Evolutionary conservation across 306 rosid species (phyloP), one percentile per base, ranked within the genome.

Genomic region (Inga oerstediana): DNA sequence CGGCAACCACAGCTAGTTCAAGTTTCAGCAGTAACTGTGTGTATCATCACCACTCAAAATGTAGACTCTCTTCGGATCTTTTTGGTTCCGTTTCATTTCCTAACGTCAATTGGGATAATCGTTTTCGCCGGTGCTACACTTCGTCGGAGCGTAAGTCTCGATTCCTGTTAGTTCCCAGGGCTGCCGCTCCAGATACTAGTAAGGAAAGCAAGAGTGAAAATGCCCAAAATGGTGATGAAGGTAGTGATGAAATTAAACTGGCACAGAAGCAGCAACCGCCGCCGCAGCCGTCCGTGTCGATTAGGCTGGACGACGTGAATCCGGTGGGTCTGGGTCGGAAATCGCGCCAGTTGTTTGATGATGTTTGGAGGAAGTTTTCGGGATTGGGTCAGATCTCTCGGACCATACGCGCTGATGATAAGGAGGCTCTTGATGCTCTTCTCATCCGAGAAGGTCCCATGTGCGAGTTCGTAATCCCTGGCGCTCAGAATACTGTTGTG

Each of bases 301-400:
- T 95, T 68, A 92, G 89, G n/a, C 87, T 95, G 41, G 94, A 92
- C 41, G 97, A 95, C 78, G 99, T 95, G 52, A 95, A 95, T 51
- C 99, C 99, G 2, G 99, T 95, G 4, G 98, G 99, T 41, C 82
- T 95, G 7, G 99, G 99, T 9, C 86, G 98, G 58, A 88, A 81
- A 77, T 95, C 99, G 15, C 88, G 99, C 16, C 98, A 93, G 51
- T 66, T 95, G 61, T 95, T 95, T 64, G 98, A 95, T 72, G 97
- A 95, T 78, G 94, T 93, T 35, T 95, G 99, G 99, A 89, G 99
- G 79, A 95, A 95, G 84, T 95, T 95, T 88, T 93, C 97, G 2
- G 97, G 92, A 39, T 87, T 95, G 66, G 99, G 99, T 20, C 99
- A 95, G 89, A 95, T 95, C 37, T 95, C 99, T 0, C 84, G 99